Evolutionary conservation across 495 filamentous ascomycete species (phyloP).

Genomic region (Aspergillus sclerotioniger): DNA sequence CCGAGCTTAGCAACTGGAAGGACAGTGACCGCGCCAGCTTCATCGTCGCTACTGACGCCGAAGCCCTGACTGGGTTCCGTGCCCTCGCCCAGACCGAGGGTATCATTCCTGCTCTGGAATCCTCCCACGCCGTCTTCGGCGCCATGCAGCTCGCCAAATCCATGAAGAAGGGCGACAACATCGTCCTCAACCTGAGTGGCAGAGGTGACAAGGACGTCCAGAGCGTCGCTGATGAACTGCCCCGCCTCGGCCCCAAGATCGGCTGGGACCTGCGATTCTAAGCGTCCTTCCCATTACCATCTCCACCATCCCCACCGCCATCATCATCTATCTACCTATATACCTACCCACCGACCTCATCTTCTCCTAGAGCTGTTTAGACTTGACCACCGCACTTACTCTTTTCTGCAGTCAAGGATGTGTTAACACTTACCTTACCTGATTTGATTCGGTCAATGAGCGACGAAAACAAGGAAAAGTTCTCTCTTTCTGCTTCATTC

Average conservation of each 20-base stretch:
- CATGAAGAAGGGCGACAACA: slow-evolving; percentile 81
- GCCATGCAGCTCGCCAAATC: slow-evolving; percentile 87
- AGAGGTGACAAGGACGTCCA: slow-evolving; percentile 98
- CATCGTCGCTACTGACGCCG: slow-evolving; percentile 85
- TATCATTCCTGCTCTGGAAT: slow-evolving; percentile 95
- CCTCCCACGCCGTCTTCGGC: slow-evolving; percentile 87
- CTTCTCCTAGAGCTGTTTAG: no score
- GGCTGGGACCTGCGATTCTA: slow-evolving; percentile 90
- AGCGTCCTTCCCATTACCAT: no score
- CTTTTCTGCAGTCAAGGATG: not conserved
- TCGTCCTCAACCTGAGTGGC: slow-evolving; percentile 93
- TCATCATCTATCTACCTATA: not conserved
- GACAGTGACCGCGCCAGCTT: slow-evolving; percentile 82
- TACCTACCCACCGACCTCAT: not conserved
- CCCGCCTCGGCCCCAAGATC: slow-evolving; percentile 83
- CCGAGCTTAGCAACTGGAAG: slow-evolving; percentile 84
- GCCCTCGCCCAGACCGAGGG: slow-evolving; percentile 83
- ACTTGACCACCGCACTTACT: not conserved
- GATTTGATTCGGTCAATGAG: not conserved
- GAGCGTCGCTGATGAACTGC: slow-evolving; percentile 93
- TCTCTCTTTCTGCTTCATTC: not conserved
- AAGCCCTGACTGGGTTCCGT: slow-evolving; percentile 88
- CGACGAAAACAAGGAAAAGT: not conserved
- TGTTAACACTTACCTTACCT: not conserved
- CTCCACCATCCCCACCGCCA: not conserved